These are phyloP conservation scores for Herpetospermum pedunculosum DNA, from an alignment of 306 rosid species.

Conservation along the genomic window DNA sequence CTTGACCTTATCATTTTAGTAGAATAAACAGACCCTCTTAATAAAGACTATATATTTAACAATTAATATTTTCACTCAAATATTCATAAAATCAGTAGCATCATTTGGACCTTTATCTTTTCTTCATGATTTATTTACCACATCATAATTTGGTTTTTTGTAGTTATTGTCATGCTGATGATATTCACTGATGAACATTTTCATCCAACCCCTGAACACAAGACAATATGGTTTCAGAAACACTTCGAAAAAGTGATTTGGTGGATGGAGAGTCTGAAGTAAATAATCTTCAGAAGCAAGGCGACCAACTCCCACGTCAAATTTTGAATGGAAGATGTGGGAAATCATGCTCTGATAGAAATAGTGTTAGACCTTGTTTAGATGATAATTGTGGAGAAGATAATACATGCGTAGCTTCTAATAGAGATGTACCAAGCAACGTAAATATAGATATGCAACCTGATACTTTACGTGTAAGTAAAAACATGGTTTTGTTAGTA, in stretches of 20 bases:
- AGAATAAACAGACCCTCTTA: no score
- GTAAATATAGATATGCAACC: constrained; percentile 13
- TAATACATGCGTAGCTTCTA: constrained; percentile 4
- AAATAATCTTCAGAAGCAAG: constrained; percentile 36
- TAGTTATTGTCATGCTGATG: not conserved
- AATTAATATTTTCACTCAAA: no score
- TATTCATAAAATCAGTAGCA: no score
- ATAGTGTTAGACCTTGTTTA: constrained; percentile 9
- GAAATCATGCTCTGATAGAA: constrained; percentile 22
- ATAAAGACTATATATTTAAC: no score
- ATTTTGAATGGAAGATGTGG: constrained; percentile 20
- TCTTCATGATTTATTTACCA: not conserved
- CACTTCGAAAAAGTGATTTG: constrained; percentile 25
- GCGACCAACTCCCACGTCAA: constrained; percentile 18
- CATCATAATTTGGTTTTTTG: not conserved
- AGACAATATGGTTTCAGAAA: constrained; percentile 25
- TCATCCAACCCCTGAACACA: constrained; percentile 12
- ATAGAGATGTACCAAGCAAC: constrained; percentile 8
- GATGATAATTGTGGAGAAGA: constrained; percentile 23
- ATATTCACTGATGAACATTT: constrained; percentile 15
- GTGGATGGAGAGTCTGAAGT: constrained; percentile 38
- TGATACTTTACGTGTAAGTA: constrained; percentile 28
- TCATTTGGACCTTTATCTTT: not conserved
- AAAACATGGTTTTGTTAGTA: not conserved
- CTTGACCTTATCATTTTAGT: no score